A percentile compares a stretch with the other conserved stretches of the same genome.
Evolutionary conservation across 2,329 filamentous ascomycete species (phyloP).

Genomic region (Eurotiales sp.): DNA sequence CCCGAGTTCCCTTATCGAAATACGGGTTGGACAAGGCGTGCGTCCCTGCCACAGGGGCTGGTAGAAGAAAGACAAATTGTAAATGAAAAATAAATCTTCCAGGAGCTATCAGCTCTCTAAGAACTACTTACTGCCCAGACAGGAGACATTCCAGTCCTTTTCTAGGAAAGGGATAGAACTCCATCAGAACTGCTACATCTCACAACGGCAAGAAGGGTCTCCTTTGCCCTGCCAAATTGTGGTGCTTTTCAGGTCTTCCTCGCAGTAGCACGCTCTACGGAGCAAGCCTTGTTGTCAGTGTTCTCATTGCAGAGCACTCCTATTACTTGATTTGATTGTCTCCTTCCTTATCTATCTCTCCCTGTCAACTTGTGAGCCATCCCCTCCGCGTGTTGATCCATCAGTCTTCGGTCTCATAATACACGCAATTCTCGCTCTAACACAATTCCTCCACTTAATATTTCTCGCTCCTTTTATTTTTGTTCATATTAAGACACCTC

Average conservation of each 20-base stretch:
- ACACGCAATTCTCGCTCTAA: constrained; percentile 3
- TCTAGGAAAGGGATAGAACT: not conserved
- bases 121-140: not conserved
- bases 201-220: not conserved
- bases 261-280: not conserved
- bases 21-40: not conserved
- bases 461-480: not conserved
- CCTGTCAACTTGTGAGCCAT: not conserved
- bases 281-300: not conserved
- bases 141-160: constrained; percentile 10
- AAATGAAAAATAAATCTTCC: no score
- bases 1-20: not conserved
- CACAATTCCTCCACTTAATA: not conserved
- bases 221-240: not conserved
- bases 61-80: not conserved
- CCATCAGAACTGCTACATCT: not conserved
- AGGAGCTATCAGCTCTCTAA: not conserved
- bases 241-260: constrained; percentile 3
- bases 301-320: not conserved
- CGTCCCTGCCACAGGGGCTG: constrained; percentile 9
- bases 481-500: not conserved
- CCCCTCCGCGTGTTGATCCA: constrained; percentile 7
- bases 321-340: not conserved
- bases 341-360: not conserved
- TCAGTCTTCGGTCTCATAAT: constrained; percentile 9